Evolutionary conservation across 2,329 filamentous ascomycete species (phyloP).

Genomic region (Ciborinia camelliae): DNA sequence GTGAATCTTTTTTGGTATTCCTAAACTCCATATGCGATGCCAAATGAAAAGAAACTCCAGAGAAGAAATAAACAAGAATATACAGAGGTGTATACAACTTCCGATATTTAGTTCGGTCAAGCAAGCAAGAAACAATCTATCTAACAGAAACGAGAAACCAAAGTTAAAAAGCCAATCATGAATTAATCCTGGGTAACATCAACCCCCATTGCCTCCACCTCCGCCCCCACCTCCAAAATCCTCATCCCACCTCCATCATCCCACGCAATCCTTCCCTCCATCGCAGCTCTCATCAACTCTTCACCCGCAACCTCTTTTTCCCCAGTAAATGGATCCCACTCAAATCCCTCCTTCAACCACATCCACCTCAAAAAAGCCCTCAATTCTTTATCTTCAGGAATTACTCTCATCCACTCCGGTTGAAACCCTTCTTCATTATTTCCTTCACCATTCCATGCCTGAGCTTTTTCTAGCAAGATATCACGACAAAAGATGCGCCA

Average conservation of each 20-base stretch:
- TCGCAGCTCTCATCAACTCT: constrained; percentile 54
- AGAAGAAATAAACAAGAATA: neutral
- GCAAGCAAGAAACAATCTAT: neutral
- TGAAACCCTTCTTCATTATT: constrained; percentile 63
- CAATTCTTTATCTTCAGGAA: constrained; percentile 84
- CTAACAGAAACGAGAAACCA: neutral
- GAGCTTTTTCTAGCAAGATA: constrained; percentile 61
- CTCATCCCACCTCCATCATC: constrained; percentile 39
- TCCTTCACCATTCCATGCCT: constrained; percentile 62
- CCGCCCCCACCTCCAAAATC: constrained; percentile 39
- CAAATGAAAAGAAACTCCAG: neutral
- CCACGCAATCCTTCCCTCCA: constrained; percentile 51
- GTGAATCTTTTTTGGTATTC: neutral
- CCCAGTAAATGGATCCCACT: constrained; percentile 74
- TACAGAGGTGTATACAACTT: neutral
- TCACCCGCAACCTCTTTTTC: constrained; percentile 52
- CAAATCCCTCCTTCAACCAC: constrained; percentile 83
- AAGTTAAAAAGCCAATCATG: neutral
- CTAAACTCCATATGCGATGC: neutral
- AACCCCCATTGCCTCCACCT: neutral
- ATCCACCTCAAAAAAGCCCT: constrained; percentile 83
- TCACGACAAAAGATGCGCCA: constrained; percentile 95
- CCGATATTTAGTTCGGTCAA: neutral
- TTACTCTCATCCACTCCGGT: constrained; percentile 86
- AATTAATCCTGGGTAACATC: neutral